Evolutionary conservation across 257 asterid genomes (phyloP).

Genomic region (Nicotiana sylvestris): DNA sequence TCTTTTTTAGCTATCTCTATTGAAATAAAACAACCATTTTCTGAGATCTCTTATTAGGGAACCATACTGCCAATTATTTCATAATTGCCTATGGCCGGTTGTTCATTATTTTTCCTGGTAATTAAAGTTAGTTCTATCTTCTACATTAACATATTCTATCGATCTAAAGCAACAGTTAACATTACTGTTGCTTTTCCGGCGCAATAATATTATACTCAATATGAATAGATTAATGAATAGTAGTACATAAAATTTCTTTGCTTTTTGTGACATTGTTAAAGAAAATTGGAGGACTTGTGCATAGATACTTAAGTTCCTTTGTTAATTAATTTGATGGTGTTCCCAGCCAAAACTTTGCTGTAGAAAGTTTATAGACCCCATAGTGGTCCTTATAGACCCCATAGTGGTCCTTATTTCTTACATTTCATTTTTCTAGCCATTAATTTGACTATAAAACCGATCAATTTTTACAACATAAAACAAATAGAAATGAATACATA

Average conservation of each 20-base stretch:
- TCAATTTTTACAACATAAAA: too few species aligned
- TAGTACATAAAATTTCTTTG: background rate
- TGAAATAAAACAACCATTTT: background rate
- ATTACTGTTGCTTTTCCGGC: constrained; percentile 10
- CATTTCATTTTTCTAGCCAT: too few species aligned
- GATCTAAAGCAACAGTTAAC: background rate
- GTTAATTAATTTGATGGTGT: too few species aligned
- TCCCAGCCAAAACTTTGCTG: too few species aligned
- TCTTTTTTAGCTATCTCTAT: background rate
- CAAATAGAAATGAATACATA: too few species aligned
- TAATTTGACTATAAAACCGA: too few species aligned
- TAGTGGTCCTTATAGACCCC: too few species aligned
- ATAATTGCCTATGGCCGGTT: background rate
- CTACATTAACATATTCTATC: background rate
- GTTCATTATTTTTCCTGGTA: background rate
- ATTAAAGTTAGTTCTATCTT: background rate
- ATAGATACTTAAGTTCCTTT: too few species aligned
- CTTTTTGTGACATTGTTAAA: background rate
- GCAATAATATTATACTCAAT: background rate
- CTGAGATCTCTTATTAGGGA: background rate
- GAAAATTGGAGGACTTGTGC: background rate
- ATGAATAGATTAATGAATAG: background rate
- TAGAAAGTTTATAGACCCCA: too few species aligned
- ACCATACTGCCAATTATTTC: background rate
- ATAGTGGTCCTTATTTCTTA: too few species aligned